Conservation (phyloP, 1,284 basidiomycete species). For the Vanrija humicola region DNA sequence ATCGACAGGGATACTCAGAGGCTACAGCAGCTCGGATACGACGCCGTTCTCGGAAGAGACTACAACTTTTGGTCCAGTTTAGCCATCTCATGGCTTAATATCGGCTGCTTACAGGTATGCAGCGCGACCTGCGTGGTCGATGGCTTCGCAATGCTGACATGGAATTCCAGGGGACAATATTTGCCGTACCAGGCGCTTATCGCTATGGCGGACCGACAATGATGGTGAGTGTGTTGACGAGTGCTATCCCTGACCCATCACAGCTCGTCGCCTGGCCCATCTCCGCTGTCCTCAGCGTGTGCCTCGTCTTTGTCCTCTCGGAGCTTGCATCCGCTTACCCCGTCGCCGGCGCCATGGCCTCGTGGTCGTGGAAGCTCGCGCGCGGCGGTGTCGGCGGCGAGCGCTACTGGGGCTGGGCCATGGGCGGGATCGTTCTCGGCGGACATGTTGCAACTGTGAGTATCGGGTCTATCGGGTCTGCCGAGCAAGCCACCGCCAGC, state of each 20-base stretch:
- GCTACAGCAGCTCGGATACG: slow-evolving; percentile 45
- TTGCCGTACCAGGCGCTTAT: slow-evolving; percentile 43
- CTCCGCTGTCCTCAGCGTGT: slow-evolving; percentile 34
- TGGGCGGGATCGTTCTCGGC: slow-evolving; percentile 44
- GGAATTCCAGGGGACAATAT: slow-evolving; percentile 38
- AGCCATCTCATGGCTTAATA: slow-evolving; percentile 41
- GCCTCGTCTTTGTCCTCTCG: slow-evolving; percentile 38
- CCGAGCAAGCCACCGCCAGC: not conserved
- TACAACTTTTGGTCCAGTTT: slow-evolving; percentile 49
- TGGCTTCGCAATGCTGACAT: not conserved
- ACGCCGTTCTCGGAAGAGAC: slow-evolving; percentile 44
- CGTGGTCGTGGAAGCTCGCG: slow-evolving; percentile 47
- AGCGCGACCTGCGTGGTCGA: not conserved
- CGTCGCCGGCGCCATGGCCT: slow-evolving; percentile 47
- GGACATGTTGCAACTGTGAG: slow-evolving; percentile 46
- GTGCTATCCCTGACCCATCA: not conserved
- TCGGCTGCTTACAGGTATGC: slow-evolving; percentile 38
- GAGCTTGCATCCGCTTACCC: slow-evolving; percentile 48
- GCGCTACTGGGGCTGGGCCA: slow-evolving; percentile 46
- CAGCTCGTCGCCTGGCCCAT: slow-evolving; percentile 47
- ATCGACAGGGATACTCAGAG: slow-evolving; percentile 40
- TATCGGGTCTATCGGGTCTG: slow-evolving; percentile 1
- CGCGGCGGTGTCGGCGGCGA: slow-evolving; percentile 44
- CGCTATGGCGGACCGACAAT: slow-evolving; percentile 45
- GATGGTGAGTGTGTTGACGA: slow-evolving; percentile 26